Base-by-base conservation (phyloP, 31 red algal species). In the Odonthalia washingtoniensis region DNA sequence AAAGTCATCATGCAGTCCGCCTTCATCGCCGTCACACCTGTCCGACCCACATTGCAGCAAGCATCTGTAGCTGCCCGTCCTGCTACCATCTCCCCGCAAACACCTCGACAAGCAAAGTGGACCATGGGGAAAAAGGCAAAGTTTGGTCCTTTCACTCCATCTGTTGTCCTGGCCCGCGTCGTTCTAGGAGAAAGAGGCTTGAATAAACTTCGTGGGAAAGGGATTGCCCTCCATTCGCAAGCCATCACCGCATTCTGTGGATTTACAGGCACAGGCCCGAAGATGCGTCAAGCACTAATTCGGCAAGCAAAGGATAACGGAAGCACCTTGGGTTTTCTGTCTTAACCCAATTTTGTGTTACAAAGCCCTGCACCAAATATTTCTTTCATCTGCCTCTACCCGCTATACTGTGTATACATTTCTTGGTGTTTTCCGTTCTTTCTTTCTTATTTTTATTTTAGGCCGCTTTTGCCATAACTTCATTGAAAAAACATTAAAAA, bases 291-390 rank as follows among this genome's bases (percentile, higher is more conserved):
- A 83, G 62, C 26, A 18, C 91, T 99, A 52, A 99, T 99, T 52
- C 93, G 98, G 5, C 81, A 95, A 49, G 98, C 98, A 1, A 99
- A 99, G 87, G 72, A 93, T 5, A 99, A 99, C 67, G 98, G 98
- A 35, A 75, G 87, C 77, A 97, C 75, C 37, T 90, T 99, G 28
- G 98, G 98, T 5, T 99, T 99, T 86, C 87, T 99, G 21, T 93
- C 91, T 37, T 93, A 79, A 93, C 26, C 36, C 12, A 14, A 33
- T 31, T n/a, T n/a, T n/a, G n/a, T n/a, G n/a, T n/a, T n/a, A n/a
- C n/a, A n/a, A n/a, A n/a, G n/a, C n/a, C n/a, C n/a, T n/a, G n/a
- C n/a, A n/a, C n/a, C n/a, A n/a, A n/a, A n/a, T n/a, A n/a, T n/a
- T n/a, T n/a, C n/a, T n/a, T n/a, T n/a, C n/a, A n/a, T n/a, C n/a